phyloP scores from a whole-genome alignment of 192 early-diverging fungal genomes.

The Coemansia sp. region DNA sequence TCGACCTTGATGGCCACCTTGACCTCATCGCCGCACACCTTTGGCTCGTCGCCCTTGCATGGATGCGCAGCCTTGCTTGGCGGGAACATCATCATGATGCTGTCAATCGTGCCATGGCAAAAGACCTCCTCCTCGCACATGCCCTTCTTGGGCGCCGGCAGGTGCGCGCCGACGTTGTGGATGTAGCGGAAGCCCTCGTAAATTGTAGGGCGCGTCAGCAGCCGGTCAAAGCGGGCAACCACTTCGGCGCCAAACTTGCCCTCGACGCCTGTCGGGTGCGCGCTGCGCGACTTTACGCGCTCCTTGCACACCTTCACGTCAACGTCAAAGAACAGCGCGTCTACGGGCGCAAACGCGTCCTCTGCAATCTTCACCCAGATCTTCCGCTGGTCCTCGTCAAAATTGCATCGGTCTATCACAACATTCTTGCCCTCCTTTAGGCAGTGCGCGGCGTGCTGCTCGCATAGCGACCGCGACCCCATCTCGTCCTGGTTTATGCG shows the following conservation, averaged over 20 bases:
- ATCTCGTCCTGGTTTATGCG: constrained; percentile 77
- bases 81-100: constrained; percentile 52
- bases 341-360: constrained; percentile 55
- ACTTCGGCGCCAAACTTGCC: constrained; percentile 62
- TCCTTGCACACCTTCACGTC: constrained; percentile 59
- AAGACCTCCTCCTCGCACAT: constrained; percentile 51
- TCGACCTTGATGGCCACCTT: constrained; percentile 47
- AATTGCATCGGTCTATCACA: constrained; percentile 77
- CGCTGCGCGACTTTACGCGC: constrained; percentile 59
- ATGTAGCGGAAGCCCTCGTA: constrained; percentile 56
- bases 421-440: constrained; percentile 61
- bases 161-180: constrained; percentile 51
- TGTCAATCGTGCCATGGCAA: constrained; percentile 37
- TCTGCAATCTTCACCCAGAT: constrained; percentile 68
- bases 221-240: constrained; percentile 58
- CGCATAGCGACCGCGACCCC: constrained; percentile 64
- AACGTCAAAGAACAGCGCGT: constrained; percentile 71
- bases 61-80: constrained; percentile 44
- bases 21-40: constrained; percentile 24
- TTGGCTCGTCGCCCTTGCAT: constrained; percentile 22
- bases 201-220: constrained; percentile 47
- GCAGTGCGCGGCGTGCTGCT: constrained; percentile 51
- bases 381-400: constrained; percentile 70
- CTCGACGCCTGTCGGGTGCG: constrained; percentile 72
- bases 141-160: constrained; percentile 48